Evolutionary conservation across 192 early-diverging fungal genomes (phyloP).

Genomic region (Chytriomyces confervae): DNA sequence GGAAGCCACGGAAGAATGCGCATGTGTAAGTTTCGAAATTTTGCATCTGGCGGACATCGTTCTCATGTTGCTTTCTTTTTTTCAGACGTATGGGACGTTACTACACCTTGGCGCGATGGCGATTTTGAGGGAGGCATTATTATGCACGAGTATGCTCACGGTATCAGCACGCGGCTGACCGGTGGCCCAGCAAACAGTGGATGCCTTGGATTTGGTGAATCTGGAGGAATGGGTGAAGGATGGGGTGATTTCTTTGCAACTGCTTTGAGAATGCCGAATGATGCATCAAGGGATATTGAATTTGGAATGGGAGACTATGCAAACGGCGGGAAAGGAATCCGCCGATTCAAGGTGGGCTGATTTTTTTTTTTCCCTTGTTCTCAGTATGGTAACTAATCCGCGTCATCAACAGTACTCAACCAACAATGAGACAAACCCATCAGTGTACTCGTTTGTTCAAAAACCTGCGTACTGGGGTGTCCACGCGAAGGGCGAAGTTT

Average conservation of each 20-base stretch:
- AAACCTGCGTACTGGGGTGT: slow-evolving; percentile 87
- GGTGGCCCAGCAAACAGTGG: slow-evolving; percentile 90
- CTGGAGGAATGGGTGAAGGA: slow-evolving; percentile 94
- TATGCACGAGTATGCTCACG: slow-evolving; percentile 94
- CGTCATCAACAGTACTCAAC: slow-evolving; percentile 74
- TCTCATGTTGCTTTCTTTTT: too few species aligned
- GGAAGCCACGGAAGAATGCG: slow-evolving; percentile 83
- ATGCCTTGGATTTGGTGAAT: slow-evolving; percentile 87
- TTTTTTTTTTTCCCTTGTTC: neutral
- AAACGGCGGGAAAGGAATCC: slow-evolving; percentile 85
- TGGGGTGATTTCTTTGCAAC: slow-evolving; percentile 95
- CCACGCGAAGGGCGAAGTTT: slow-evolving; percentile 91
- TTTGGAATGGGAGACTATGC: slow-evolving; percentile 85
- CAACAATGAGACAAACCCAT: slow-evolving; percentile 75
- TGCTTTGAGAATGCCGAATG: slow-evolving; percentile 65
- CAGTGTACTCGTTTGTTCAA: slow-evolving; percentile 77
- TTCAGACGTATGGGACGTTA: slow-evolving; percentile 89
- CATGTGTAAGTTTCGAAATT: too few species aligned
- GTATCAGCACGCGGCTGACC: slow-evolving; percentile 88
- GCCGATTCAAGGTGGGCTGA: slow-evolving; percentile 65
- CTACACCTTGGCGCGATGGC: slow-evolving; percentile 71
- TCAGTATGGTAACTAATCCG: neutral
- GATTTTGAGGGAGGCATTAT: slow-evolving; percentile 86
- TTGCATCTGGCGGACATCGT: too few species aligned
- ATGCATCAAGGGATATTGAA: slow-evolving; percentile 59